Evolutionary conservation across 2,329 filamentous ascomycete genomes (phyloP).

Genomic region (Colletotrichum scovillei): DNA sequence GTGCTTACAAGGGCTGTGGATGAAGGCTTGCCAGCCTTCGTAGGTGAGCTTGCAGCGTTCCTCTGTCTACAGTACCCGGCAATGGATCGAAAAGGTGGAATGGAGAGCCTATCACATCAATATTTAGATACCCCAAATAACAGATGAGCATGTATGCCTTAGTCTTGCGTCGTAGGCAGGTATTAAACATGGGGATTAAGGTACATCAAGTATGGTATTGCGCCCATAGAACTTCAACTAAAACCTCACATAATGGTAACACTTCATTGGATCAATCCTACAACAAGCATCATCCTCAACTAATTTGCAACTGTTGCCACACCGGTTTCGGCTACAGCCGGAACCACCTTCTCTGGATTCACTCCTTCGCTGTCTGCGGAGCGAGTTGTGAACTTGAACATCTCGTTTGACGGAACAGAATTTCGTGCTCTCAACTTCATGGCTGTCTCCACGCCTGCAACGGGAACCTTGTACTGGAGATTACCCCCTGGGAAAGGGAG

Average conservation of each 20-base stretch:
- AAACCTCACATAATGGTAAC: neutral
- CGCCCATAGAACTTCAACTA: neutral
- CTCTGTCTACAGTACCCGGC: neutral
- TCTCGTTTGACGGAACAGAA: slow-evolving; percentile 43
- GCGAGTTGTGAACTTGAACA: slow-evolving; percentile 40
- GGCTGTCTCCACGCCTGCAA: slow-evolving; percentile 44
- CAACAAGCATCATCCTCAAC: neutral
- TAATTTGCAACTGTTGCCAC: neutral
- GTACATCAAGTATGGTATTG: neutral
- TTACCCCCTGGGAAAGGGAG: neutral
- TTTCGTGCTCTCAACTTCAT: slow-evolving; percentile 45
- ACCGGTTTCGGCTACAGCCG: neutral
- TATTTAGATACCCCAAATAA: no score
- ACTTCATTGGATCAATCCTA: neutral
- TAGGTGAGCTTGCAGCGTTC: neutral
- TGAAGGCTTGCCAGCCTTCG: neutral
- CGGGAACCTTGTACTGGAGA: slow-evolving; percentile 39
- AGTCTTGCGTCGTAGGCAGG: no score
- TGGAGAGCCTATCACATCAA: neutral
- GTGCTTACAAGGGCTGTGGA: neutral
- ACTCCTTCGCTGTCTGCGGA: neutral
- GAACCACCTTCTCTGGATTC: neutral
- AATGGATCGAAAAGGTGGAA: neutral
- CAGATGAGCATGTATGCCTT: no score
- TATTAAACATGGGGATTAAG: neutral